Evolutionary conservation across 2,329 filamentous ascomycete genomes (phyloP).

Genomic region (Venturia nashicola): DNA sequence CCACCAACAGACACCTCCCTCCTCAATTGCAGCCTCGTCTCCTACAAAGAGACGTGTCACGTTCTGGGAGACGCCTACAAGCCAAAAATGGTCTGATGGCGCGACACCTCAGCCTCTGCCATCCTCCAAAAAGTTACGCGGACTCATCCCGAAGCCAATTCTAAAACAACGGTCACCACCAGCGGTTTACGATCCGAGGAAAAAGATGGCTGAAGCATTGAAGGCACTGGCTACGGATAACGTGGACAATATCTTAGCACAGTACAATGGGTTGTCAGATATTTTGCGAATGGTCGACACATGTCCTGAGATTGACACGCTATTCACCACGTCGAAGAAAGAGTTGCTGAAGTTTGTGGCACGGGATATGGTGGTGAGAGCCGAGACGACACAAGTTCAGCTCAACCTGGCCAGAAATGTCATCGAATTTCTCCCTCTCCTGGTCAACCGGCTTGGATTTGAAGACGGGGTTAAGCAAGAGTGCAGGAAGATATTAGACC

Average conservation of each 20-base stretch:
- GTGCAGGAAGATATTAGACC: not conserved
- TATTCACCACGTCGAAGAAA: constrained; percentile 14
- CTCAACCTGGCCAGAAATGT: constrained; percentile 1
- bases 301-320: not conserved
- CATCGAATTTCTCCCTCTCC: not conserved
- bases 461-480: not conserved
- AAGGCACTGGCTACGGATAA: not conserved
- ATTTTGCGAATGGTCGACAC: not conserved
- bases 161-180: not conserved
- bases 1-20: constrained; percentile 32
- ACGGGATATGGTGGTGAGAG: not conserved
- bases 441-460: not conserved
- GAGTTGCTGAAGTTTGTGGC: constrained; percentile 43
- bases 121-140: not conserved
- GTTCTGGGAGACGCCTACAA: not conserved
- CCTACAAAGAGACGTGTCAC: not conserved
- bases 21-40: constrained; percentile 13
- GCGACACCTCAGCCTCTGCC: not conserved
- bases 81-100: constrained; percentile 1
- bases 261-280: not conserved
- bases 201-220: not conserved
- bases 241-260: not conserved
- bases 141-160: not conserved
- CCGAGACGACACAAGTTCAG: not conserved
- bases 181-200: not conserved